Evolutionary conservation across 306 rosid species (phyloP).

Genomic region (Quercus aquifolioides): DNA sequence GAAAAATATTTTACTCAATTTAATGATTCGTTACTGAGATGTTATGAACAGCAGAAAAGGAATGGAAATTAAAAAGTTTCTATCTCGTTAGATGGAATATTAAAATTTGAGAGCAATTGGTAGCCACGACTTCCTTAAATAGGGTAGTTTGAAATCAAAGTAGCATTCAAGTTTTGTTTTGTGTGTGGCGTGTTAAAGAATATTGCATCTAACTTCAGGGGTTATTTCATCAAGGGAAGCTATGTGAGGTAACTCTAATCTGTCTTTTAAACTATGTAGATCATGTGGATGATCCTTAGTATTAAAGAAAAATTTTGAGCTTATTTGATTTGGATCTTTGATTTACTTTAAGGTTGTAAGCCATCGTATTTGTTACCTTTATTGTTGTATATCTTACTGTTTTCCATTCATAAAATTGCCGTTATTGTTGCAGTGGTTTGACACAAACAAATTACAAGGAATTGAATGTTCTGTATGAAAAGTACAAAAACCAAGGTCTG

Average conservation of each 20-base stretch:
- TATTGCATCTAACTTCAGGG: not conserved
- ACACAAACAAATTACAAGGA: constrained; percentile 86
- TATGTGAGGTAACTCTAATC: not conserved
- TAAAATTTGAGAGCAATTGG: not conserved
- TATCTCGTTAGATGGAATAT: not conserved
- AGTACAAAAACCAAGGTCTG: constrained; percentile 76
- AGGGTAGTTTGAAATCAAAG: not conserved
- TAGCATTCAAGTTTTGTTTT: not conserved
- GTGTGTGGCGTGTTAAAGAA: not conserved
- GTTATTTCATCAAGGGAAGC: not conserved
- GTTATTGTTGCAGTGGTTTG: constrained; percentile 63
- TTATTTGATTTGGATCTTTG: not conserved
- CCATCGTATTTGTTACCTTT: not conserved
- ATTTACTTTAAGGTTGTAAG: not conserved
- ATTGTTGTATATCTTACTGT: constrained; percentile 3
- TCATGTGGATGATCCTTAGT: not conserved
- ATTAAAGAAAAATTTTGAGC: not conserved
- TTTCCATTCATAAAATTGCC: not conserved
- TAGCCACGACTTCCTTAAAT: not conserved
- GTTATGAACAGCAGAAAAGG: not conserved
- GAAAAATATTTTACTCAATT: not conserved
- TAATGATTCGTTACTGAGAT: not conserved
- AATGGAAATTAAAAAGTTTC: not conserved
- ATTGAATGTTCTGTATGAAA: constrained; percentile 58
- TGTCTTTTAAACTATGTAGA: not conserved